Base-by-base conservation (phyloP, 176 grass and related monocot genomes). In the Musa acuminata region DNA sequence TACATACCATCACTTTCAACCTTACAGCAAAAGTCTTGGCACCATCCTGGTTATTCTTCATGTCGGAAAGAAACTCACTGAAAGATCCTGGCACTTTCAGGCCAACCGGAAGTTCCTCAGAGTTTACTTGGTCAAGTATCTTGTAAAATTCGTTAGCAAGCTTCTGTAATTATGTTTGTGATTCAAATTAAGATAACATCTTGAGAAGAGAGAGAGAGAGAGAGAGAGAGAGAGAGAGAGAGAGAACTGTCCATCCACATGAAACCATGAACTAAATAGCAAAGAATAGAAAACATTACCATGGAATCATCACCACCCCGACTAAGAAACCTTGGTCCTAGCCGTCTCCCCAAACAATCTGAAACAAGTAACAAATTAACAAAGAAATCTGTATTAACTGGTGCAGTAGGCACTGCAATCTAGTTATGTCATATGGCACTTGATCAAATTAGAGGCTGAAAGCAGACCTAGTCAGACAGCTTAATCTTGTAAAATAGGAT, bases 11-110 rank as follows among this genome's bases (percentile, higher is more conserved):
- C 62, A 86, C 84, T 69, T 93, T 98, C 69, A 98, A 80, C 72
- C 73, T 91, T 73, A 93, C 74, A 83, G 94, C 90, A 88, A 98
- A 98, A 82, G 88, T 88, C 72, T 86, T 93, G 72, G 85, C 83
- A 91, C 93, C 85, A 79, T 97, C 91, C 51, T 92, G 79, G 64
- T 87, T 98, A 82, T 86, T 91, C 69, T 85, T 98, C 71, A 87
- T 88, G 71, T 98, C 94, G 83, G 87, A 87, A 52, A 93, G 78
- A 69, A 98, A 98, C 81, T 98, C 90, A 82, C 86, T 81, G 83
- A 89, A 98, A 52, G 86, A 91, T 80, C 93, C 90, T 71, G 94
- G 82, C 60, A 91, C 78, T 69, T 93, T 93, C 63, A 82, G 55
- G 81, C 81, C 90, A 82, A 83, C 29, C 78, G 90, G 84, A 80